These are phyloP conservation scores for Exutisphaerella laricina DNA, from an alignment of 2,329 filamentous ascomycete species.

Conservation along the genomic window DNA sequence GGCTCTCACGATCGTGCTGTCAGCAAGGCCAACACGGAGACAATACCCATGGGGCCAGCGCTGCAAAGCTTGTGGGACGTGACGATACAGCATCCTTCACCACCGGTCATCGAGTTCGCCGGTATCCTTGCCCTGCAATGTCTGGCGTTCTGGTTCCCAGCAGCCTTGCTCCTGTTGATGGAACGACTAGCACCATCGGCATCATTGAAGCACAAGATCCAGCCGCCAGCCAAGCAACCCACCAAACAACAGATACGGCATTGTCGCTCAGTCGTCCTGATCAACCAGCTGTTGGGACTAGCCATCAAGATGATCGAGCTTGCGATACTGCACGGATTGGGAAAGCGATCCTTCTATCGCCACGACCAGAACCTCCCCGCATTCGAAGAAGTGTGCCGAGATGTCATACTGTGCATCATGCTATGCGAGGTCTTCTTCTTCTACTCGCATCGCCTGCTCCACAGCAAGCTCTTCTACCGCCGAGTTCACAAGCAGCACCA, in stretches of 20 bases:
- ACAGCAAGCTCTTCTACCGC: constrained; percentile 3
- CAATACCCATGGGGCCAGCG: too few relatives aligned
- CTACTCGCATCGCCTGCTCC: constrained; percentile 7
- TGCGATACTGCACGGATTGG: background rate
- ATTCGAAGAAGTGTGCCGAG: background rate
- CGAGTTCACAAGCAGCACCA: constrained; percentile 9
- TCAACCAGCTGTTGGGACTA: background rate
- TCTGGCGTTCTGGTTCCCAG: constrained; percentile 7
- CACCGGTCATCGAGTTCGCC: constrained; percentile 3
- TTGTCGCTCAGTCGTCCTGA: background rate
- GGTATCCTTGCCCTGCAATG: constrained; percentile 3
- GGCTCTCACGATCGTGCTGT: too few relatives aligned
- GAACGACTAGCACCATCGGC: background rate
- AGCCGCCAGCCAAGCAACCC: background rate
- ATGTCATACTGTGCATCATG: constrained; percentile 2
- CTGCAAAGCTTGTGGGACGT: too few relatives aligned
- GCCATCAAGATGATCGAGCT: background rate
- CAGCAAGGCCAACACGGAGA: too few relatives aligned
- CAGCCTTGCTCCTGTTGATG: background rate
- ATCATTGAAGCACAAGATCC: constrained; percentile 1
- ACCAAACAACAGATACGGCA: background rate
- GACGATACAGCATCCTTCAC: too few relatives aligned
- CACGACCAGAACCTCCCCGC: background rate
- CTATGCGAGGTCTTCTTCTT: constrained; percentile 9
- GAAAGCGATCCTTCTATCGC: background rate